phyloP scores from a whole-genome alignment of 2,329 filamentous ascomycete species.

The Myriangium duriaei region DNA sequence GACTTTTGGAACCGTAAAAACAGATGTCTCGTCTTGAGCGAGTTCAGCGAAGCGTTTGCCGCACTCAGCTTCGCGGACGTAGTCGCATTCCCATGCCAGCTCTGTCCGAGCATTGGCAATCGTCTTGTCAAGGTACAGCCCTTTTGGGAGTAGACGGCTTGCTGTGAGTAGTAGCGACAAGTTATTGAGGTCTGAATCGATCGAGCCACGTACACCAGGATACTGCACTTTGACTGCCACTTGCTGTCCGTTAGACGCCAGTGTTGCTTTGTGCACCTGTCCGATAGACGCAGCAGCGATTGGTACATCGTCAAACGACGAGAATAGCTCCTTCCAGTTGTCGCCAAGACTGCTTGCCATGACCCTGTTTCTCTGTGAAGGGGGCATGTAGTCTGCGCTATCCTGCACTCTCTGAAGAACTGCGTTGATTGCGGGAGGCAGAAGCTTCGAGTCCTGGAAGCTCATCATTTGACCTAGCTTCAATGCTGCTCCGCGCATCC shows the following conservation, averaged over 20 bases:
- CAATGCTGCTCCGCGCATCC: constrained; percentile 92
- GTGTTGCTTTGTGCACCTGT: constrained; percentile 77
- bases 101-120: constrained; percentile 90
- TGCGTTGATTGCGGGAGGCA: constrained; percentile 74
- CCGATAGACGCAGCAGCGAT: constrained; percentile 95
- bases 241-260: constrained; percentile 58
- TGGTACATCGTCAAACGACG: constrained; percentile 76
- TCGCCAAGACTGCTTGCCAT: constrained; percentile 64
- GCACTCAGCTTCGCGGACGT: constrained; percentile 74
- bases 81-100: constrained; percentile 95
- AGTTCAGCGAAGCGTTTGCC: constrained; percentile 64
- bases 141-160: constrained; percentile 77
- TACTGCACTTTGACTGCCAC: constrained; percentile 98
- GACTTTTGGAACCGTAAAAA: constrained; percentile 70
- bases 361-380: constrained; percentile 80
- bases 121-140: constrained; percentile 89
- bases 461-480: constrained; percentile 98
- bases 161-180: constrained; percentile 81
- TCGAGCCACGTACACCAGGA: constrained; percentile 87
- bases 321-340: constrained; percentile 75
- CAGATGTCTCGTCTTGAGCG: constrained; percentile 57
- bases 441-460: constrained; percentile 92
- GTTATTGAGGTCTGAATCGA: constrained; percentile 93
- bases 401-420: constrained; percentile 92
- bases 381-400: constrained; percentile 94